Evolutionary conservation across 257 asterid genomes (phyloP).

Genomic region (Plantago elongata): DNA sequence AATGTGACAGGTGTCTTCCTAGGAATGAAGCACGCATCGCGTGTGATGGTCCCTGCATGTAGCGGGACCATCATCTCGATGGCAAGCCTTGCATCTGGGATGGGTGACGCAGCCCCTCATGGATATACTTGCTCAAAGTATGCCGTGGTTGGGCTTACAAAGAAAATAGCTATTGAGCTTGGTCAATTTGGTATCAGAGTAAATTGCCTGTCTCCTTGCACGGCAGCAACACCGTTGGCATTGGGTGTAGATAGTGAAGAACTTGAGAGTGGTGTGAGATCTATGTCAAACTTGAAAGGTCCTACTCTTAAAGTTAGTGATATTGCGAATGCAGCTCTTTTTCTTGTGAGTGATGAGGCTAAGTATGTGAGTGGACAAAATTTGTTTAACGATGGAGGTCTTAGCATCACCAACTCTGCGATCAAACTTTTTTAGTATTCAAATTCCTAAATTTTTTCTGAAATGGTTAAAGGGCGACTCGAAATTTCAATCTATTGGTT

Average conservation of each 20-base stretch:
- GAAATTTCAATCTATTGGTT: too few species aligned
- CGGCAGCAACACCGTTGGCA: slow-evolving; percentile 1
- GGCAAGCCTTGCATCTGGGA: slow-evolving; percentile 25
- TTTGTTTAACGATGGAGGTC: slow-evolving; percentile 1
- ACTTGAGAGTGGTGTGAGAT: neutral
- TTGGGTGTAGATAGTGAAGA: neutral
- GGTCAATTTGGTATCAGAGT: slow-evolving; percentile 12
- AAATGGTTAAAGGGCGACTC: too few species aligned
- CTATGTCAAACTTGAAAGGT: slow-evolving; percentile 5
- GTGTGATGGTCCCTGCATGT: slow-evolving; percentile 37
- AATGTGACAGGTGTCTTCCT: slow-evolving; percentile 39
- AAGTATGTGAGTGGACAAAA: slow-evolving; percentile 11
- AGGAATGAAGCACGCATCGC: slow-evolving; percentile 45
- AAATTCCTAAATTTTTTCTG: too few species aligned
- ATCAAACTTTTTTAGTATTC: neutral
- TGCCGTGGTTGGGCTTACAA: slow-evolving; percentile 41
- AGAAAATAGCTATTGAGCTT: slow-evolving; percentile 32
- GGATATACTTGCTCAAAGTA: slow-evolving; percentile 42
- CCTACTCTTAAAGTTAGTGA: slow-evolving; percentile 1
- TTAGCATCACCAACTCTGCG: neutral
- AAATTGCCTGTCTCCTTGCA: slow-evolving; percentile 1
- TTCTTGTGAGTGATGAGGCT: slow-evolving; percentile 4
- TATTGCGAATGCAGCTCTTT: slow-evolving; percentile 10
- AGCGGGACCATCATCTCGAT: slow-evolving; percentile 40
- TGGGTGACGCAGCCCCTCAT: slow-evolving; percentile 34